Evolutionary conservation across 2,329 filamentous ascomycete species (phyloP), one percentile per base, ranked within the genome.

Genomic region (Botrytis paeoniae): DNA sequence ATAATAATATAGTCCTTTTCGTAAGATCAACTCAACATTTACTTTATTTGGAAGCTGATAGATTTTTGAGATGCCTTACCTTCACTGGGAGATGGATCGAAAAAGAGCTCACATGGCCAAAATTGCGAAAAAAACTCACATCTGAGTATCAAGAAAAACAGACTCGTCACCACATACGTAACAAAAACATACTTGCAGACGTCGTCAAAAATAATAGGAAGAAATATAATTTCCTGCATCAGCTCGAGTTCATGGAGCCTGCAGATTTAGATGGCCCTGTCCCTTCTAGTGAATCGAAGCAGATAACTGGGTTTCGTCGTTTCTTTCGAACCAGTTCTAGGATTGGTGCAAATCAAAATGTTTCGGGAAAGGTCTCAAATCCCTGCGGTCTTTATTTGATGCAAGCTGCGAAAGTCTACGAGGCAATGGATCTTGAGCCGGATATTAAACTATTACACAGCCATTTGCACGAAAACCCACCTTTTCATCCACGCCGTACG

Each of bases 401-500:
- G 48, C 54, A 74, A 22, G 57, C 76, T 7, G 77, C 77, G 7
- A 62, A 73, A 48, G 60, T 78, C 5, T 74, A 75, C 6, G 75
- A 78, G 25, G 75, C 73, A 12, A 78, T 79, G 71, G 78, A 78
- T 43, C 75, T 73, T 51, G 74, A 75, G n/a, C 75, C 74, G 0
- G 76, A 79, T 69, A 74, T 75, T 29, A 72, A 45, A n/a, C 35
- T 79, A 1, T 25, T 79, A 18, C 64, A 73, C 5, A 61, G 75
- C 2, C 70, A 78, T 64, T 65, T 79, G 3, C 62, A 77, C 54
- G 8, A 51, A 2, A 18, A 77, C 10, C 73, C 76, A 12, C 84
- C 84, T 0, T 9, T 54, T 9, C 85, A 86, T 71, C 82, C 83
- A 0, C 80, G 85, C 0, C 78, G 85, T 3, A 86, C 84, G 0